Percentiles rank a stretch among this genome's conserved stretches.
Conservation (phyloP, 331 rosid species). For the Quercus tomentella region DNA sequence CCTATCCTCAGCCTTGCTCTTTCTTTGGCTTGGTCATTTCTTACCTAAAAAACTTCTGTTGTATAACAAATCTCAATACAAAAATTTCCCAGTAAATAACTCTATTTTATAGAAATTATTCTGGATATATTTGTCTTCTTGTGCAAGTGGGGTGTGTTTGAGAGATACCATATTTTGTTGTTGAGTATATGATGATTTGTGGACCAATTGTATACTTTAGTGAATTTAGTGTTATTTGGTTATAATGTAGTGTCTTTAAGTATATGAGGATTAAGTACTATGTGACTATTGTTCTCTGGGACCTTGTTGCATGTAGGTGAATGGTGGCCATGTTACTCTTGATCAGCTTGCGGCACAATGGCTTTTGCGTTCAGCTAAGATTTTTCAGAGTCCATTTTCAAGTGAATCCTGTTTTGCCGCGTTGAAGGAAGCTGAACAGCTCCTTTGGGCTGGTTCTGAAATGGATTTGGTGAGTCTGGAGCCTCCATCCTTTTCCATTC, state of each 20-base stretch:
- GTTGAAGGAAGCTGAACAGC: slow-evolving; percentile 83
- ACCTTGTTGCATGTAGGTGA: slow-evolving; percentile 51
- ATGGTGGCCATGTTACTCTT: slow-evolving; percentile 49
- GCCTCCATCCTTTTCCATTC: background rate
- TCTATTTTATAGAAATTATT: background rate
- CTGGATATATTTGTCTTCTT: background rate
- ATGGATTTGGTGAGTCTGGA: slow-evolving; percentile 72
- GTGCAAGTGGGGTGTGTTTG: background rate
- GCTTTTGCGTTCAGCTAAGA: slow-evolving; percentile 52
- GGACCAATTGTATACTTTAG: background rate
- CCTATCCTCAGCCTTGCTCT: background rate
- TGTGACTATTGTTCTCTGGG: slow-evolving; percentile 17
- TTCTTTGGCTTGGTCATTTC: background rate
- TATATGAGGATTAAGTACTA: background rate
- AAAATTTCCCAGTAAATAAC: background rate
- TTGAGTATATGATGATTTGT: background rate
- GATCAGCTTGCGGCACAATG: slow-evolving; percentile 71
- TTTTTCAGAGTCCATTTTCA: slow-evolving; percentile 52
- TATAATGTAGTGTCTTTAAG: background rate
- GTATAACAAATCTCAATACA: background rate
- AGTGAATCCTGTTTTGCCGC: slow-evolving; percentile 51
- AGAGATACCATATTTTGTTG: background rate
- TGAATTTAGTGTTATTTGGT: background rate
- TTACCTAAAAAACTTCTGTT: background rate
- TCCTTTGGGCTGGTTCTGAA: slow-evolving; percentile 97